Evolutionary conservation across 2,329 filamentous ascomycete species (phyloP), one percentile per base, ranked within the genome.

Genomic region (Neofusicoccum laricinum): DNA sequence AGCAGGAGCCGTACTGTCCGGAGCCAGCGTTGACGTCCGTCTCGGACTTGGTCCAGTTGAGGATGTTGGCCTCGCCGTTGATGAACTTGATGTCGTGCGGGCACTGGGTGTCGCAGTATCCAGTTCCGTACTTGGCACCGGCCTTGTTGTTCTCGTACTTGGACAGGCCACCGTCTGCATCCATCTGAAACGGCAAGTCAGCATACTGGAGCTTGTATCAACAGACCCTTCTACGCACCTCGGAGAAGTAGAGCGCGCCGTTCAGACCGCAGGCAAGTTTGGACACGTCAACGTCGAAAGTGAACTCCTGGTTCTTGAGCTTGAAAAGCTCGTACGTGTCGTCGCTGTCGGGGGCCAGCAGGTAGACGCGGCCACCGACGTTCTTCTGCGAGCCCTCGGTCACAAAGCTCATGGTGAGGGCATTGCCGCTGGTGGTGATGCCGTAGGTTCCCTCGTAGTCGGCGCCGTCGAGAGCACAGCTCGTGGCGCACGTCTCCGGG

Each of bases 221-320:
- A 12, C 6, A 30, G 6, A 14, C 34, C 15, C n/a, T 25, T 45
- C 6, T 14, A 76, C 58, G 75, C 66, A 68, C 75, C 75, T 65
- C 64, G 34, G 64, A 40, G 30, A 65, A 81, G 77, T 90, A 90
- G 50, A 90, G 78, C 49, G 88, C 88, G 63, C 88, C 89, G 76
- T 92, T 91, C 65, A 91, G 78, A 66, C 89, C 89, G 71, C 89
- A 92, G 66, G 85, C 84, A 19, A 90, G 79, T 69, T 84, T 83
- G 45, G 88, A 90, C 49, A 90, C 72, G 65, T 78, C 76, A 30
- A 78, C 76, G 38, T 78, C 76, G 66, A 78, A 77, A 64, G 76
- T 77, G 69, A 78, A 78, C 67, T 78, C 76, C 68, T 78, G 75
- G 68, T 72, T 72, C 66, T 78, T 71, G 59, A 77, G 67, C 69